Evolutionary conservation across 352 stramenopile species (phyloP).

Genomic region (Globisporangium nodosum): DNA sequence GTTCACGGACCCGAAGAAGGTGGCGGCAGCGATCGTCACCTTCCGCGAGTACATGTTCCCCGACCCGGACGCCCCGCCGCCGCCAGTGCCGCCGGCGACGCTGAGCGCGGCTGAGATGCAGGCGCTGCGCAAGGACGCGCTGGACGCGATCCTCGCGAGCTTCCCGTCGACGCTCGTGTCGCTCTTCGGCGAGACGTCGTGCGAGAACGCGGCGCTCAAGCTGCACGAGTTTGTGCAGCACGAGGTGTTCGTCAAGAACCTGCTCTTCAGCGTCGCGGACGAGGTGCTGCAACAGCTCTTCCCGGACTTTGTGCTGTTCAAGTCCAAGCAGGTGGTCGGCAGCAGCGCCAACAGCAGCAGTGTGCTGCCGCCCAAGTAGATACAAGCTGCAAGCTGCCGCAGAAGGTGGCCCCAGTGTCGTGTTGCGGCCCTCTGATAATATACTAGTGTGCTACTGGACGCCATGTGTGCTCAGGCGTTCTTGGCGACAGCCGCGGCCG

Average conservation of each 20-base stretch:
- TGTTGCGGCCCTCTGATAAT: no score
- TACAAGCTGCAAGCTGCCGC: background rate
- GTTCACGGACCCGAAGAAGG: constrained; percentile 67
- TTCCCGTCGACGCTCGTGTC: constrained; percentile 68
- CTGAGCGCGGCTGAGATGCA: constrained; percentile 37
- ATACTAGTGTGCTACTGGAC: no score
- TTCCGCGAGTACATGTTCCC: constrained; percentile 68
- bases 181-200: constrained; percentile 72
- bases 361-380: background rate
- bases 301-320: constrained; percentile 50
- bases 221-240: constrained; percentile 85
- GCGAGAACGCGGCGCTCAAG: constrained; percentile 73
- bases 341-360: constrained; percentile 3
- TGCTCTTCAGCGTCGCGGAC: constrained; percentile 75
- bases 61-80: constrained; percentile 12
- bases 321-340: constrained; percentile 23
- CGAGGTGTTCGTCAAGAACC: constrained; percentile 84
- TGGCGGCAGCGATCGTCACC: constrained; percentile 43
- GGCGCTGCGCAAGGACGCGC: constrained; percentile 45
- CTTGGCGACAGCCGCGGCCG: constrained; percentile 32
- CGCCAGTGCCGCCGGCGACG: constrained; percentile 7
- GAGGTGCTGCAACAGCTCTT: constrained; percentile 77
- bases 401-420: background rate
- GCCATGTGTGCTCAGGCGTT: constrained; percentile 1
- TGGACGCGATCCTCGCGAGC: constrained; percentile 67